phyloP scores from a whole-genome alignment of 768 basidiomycete species.

The Xanthoconium purpureum region DNA sequence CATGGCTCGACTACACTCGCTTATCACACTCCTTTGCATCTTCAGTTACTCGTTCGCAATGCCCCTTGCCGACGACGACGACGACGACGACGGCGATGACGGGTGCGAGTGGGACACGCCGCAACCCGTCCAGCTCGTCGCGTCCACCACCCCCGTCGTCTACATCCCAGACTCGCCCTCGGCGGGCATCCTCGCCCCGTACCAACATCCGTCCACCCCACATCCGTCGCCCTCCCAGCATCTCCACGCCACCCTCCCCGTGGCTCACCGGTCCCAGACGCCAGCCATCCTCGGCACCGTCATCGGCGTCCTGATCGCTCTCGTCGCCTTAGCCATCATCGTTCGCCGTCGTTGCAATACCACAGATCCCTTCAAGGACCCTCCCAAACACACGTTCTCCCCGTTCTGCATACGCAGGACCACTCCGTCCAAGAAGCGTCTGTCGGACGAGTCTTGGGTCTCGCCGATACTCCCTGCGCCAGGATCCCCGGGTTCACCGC shows the following conservation, averaged over 20 bases:
- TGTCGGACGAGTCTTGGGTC: slow-evolving; percentile 28
- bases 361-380: slow-evolving; percentile 12
- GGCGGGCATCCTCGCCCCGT: slow-evolving; percentile 10
- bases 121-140: background rate
- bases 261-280: slow-evolving; percentile 2
- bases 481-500: slow-evolving; percentile 7
- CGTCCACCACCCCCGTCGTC: background rate
- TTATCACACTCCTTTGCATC: slow-evolving; percentile 16
- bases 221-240: slow-evolving; percentile 7
- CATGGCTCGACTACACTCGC: slow-evolving; percentile 19
- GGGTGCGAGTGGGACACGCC: background rate
- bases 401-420: slow-evolving; percentile 2
- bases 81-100: background rate
- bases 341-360: slow-evolving; percentile 10
- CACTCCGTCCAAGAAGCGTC: slow-evolving; percentile 14
- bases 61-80: slow-evolving; percentile 9
- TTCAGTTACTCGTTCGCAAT: slow-evolving; percentile 8
- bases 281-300: slow-evolving; percentile 15
- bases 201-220: slow-evolving; percentile 9
- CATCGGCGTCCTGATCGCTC: slow-evolving; percentile 14
- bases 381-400: slow-evolving; percentile 2
- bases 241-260: slow-evolving; percentile 11
- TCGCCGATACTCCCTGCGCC: slow-evolving; percentile 11
- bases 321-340: slow-evolving; percentile 11
- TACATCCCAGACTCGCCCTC: slow-evolving; percentile 2